These are phyloP conservation scores for Erodium moschatum DNA, from an alignment of 441 rosid genomes.

Conservation along the genomic window DNA sequence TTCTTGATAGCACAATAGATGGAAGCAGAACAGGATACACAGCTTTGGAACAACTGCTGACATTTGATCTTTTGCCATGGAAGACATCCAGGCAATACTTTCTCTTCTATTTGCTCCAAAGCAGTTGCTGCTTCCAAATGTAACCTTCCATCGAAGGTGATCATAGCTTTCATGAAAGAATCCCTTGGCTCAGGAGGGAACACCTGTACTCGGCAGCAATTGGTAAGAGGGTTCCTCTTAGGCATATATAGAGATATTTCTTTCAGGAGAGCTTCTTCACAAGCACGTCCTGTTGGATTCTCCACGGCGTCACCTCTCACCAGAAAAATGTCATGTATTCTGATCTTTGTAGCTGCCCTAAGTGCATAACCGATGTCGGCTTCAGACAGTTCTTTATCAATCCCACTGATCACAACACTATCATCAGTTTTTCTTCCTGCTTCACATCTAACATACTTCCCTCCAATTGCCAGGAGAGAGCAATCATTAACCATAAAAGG, in stretches of 20 bases:
- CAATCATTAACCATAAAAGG: no score
- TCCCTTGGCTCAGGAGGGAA: constrained; percentile 39
- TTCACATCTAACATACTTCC: no score
- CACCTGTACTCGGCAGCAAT: constrained; percentile 45
- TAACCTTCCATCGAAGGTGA: constrained; percentile 59
- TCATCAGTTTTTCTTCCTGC: no score
- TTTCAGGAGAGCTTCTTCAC: constrained; percentile 41
- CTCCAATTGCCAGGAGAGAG: no score
- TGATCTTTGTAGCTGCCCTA: no score
- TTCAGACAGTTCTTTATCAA: no score
- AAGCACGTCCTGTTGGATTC: constrained; percentile 33
- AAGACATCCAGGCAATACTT: constrained; percentile 46
- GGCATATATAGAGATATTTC: constrained; percentile 54
- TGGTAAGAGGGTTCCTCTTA: constrained; percentile 31
- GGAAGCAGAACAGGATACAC: constrained; percentile 46
- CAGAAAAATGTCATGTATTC: no score
- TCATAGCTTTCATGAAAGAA: constrained; percentile 35
- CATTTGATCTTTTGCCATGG: constrained; percentile 65
- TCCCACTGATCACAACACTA: no score
- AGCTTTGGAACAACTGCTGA: constrained; percentile 55
- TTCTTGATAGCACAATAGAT: constrained; percentile 46
- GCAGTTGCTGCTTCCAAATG: constrained; percentile 79
- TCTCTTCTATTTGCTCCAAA: constrained; percentile 56
- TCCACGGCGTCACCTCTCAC: constrained; percentile 37
- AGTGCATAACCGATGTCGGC: no score